Evolutionary conservation across 805 yeast species (phyloP).

Genomic region (Saccharomycopsis babjevae): DNA sequence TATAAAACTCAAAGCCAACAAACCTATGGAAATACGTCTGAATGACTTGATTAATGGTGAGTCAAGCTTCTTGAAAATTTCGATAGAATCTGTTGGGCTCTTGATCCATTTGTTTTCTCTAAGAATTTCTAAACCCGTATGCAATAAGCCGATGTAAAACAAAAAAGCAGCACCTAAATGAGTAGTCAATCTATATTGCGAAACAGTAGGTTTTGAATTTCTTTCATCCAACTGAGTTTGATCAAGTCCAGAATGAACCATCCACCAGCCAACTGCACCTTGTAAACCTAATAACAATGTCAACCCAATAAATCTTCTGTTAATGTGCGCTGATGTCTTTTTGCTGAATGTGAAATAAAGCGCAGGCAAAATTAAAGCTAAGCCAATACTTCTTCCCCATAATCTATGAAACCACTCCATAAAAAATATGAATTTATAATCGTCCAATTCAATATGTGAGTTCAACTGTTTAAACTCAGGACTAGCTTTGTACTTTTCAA

Average conservation of each 20-base stretch:
- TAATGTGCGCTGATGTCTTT: constrained; percentile 56
- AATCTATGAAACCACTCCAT: constrained; percentile 98
- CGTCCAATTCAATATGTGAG: constrained; percentile 81
- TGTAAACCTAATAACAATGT: constrained; percentile 79
- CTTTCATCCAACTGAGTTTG: constrained; percentile 67
- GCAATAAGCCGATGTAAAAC: constrained; percentile 78
- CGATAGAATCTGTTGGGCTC: constrained; percentile 48
- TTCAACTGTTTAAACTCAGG: constrained; percentile 90
- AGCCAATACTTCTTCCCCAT: constrained; percentile 86
- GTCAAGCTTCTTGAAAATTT: constrained; percentile 46
- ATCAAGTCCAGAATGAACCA: constrained; percentile 93
- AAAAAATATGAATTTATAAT: constrained; percentile 85
- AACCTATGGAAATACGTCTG: constrained; percentile 43
- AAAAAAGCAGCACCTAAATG: constrained; percentile 90
- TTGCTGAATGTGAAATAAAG: constrained; percentile 62
- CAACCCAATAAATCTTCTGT: constrained; percentile 58
- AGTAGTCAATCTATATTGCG: constrained; percentile 88
- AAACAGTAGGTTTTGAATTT: constrained; percentile 91
- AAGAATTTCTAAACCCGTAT: constrained; percentile 80
- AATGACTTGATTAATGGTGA: constrained; percentile 49
- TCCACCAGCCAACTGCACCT: constrained; percentile 99
- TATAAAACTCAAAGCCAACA: constrained; percentile 62
- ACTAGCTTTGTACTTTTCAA: constrained; percentile 65
- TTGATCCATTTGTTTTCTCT: constrained; percentile 62
- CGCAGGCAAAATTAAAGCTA: constrained; percentile 76